Percentiles rank a stretch among this genome's conserved stretches.
These are phyloP conservation scores for Adansonia madagascariensis DNA, from an alignment of 441 rosid genomes.

Conservation along the genomic window DNA sequence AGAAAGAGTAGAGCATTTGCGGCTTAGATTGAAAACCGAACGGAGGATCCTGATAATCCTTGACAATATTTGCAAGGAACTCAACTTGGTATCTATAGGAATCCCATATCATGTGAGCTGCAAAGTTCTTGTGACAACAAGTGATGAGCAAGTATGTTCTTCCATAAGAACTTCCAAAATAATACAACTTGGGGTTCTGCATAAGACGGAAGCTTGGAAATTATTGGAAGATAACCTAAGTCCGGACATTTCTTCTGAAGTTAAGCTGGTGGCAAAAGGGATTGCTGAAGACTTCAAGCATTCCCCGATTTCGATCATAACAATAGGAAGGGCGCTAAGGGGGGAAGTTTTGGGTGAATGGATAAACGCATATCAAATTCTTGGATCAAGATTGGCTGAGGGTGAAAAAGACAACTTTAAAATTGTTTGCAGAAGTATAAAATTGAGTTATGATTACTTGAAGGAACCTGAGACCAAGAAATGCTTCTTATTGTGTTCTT, in stretches of 20 bases:
- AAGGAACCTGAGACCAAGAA: not conserved
- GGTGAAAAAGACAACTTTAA: not conserved
- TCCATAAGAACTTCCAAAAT: not conserved
- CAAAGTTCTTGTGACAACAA: not conserved
- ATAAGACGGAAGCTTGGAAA: not conserved
- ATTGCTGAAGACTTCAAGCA: not conserved
- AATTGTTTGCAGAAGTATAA: slow-evolving; percentile 10
- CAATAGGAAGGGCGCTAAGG: not conserved
- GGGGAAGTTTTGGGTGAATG: not conserved
- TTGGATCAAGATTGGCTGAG: not conserved
- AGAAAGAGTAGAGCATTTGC: not conserved
- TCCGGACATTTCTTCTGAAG: not conserved
- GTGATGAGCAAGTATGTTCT: not conserved
- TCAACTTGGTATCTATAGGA: slow-evolving; percentile 3
- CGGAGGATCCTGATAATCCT: not conserved
- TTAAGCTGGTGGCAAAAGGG: not conserved
- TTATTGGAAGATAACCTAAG: not conserved
- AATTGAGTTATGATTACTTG: not conserved
- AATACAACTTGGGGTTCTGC: not conserved
- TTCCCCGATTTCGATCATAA: not conserved
- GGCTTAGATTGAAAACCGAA: not conserved
- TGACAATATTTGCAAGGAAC: slow-evolving; percentile 2
- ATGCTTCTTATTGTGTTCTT: slow-evolving; percentile 5
- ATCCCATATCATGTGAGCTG: not conserved
- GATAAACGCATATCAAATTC: not conserved